Conservation (phyloP, 139 green algal species). For the Mesotaenium endlicherianum region DNA sequence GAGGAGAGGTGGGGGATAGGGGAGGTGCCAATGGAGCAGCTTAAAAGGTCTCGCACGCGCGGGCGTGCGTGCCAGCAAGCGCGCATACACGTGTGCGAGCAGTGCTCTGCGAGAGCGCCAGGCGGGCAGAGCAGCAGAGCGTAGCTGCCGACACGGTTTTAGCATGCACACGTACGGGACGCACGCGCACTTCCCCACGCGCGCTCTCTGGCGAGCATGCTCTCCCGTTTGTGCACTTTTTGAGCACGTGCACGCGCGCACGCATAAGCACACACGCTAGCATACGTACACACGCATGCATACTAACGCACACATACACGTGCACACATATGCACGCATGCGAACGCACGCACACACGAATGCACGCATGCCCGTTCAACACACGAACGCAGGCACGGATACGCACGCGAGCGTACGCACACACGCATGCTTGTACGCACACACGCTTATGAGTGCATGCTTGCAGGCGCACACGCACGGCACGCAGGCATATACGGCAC, state of each 20-base stretch:
- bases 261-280: background rate
- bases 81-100: background rate
- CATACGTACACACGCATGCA: background rate
- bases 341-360: background rate
- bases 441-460: background rate
- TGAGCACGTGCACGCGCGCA: background rate
- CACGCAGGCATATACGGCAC: background rate
- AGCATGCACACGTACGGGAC: background rate
- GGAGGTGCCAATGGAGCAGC: background rate
- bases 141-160: background rate
- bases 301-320: background rate
- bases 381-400: slow-evolving; percentile 2
- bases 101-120: background rate
- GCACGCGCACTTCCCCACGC: background rate
- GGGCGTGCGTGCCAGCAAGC: background rate
- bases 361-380: background rate
- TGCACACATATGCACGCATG: background rate
- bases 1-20: background rate
- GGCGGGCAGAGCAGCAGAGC: background rate
- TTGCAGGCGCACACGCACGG: slow-evolving; percentile 18
- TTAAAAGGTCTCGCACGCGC: background rate
- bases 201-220: background rate
- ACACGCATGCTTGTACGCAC: slow-evolving; percentile 17
- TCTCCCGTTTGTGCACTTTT: too few relatives aligned
- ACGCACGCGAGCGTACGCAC: slow-evolving; percentile 9